phyloP scores from a whole-genome alignment of 2,329 filamentous ascomycete species.

The Colletotrichum endophyticum region DNA sequence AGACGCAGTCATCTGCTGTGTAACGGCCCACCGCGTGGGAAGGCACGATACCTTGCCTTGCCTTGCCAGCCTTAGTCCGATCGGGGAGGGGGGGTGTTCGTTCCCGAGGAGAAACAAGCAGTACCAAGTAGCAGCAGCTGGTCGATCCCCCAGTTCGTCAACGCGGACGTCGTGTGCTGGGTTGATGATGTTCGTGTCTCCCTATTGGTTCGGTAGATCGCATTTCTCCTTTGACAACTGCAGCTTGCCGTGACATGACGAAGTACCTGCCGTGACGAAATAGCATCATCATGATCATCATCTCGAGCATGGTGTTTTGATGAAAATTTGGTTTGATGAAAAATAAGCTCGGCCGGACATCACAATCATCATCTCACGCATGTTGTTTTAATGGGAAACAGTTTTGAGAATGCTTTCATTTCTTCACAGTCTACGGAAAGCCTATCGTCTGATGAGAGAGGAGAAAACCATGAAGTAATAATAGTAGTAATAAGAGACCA shows the following conservation, averaged over 20 bases:
- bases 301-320: not conserved
- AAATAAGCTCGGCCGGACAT: not conserved
- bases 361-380: not conserved
- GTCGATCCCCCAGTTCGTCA: slow-evolving; percentile 6
- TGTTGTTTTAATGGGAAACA: not conserved
- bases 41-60: not conserved
- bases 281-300: not conserved
- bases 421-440: slow-evolving; percentile 6
- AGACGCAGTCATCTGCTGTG: slow-evolving; percentile 15
- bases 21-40: not conserved
- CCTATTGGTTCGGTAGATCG: not conserved
- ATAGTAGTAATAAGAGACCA: not conserved
- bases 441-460: not conserved
- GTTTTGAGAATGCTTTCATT: not conserved
- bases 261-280: not conserved
- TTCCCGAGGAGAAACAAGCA: not conserved
- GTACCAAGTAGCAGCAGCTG: not conserved
- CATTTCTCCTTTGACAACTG: not conserved
- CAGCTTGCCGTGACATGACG: not conserved
- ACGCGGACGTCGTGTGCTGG: not conserved
- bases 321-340: not conserved
- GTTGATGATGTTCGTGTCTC: not conserved
- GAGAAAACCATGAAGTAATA: not conserved
- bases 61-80: not conserved
- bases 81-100: not conserved